Percentiles rank a stretch among this genome's conserved stretches.
Evolutionary conservation across 345 rosid species (phyloP).

Genomic region (Dovyalis caffra): DNA sequence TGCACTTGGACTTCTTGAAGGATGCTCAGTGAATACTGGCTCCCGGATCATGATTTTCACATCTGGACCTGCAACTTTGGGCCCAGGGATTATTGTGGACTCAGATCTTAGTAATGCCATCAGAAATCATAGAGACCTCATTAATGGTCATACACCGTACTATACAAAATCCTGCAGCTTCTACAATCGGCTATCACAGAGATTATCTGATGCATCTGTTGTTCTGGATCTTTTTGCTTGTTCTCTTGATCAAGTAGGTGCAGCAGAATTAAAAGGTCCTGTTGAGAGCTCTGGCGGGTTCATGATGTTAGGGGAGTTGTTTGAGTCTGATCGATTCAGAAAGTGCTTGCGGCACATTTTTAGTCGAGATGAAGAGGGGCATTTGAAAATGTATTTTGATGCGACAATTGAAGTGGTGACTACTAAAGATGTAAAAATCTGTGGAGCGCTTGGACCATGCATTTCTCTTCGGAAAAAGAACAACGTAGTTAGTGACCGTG

Average conservation of each 20-base stretch:
- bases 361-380: conserved; percentile 60
- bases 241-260: conserved; percentile 95
- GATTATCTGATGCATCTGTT: conserved; percentile 60
- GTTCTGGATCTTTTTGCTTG: conserved; percentile 90
- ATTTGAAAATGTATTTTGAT: conserved; percentile 77
- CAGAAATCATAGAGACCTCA: conserved; percentile 83
- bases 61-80: conserved; percentile 90
- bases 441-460: conserved; percentile 95
- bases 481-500: conserved; percentile 62
- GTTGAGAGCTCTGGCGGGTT: conserved; percentile 91
- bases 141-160: conserved; percentile 56
- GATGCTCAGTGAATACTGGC: conserved; percentile 59
- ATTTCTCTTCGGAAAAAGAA: conserved; percentile 66
- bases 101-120: conserved; percentile 56
- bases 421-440: conserved; percentile 70
- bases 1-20: conserved; percentile 80
- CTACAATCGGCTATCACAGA: conserved; percentile 57
- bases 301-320: conserved; percentile 82
- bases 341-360: conserved; percentile 77
- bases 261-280: conserved; percentile 69
- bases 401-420: conserved; percentile 86
- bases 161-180: conserved; percentile 55
- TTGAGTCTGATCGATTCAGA: conserved; percentile 72
- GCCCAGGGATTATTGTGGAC: conserved; percentile 81
- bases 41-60: conserved; percentile 88